A percentile compares a stretch with the other conserved stretches of the same genome.
These are phyloP conservation scores for Dryadomyces quercus-mongolicae DNA, from an alignment of 2,329 filamentous ascomycete genomes.

Conservation along the genomic window DNA sequence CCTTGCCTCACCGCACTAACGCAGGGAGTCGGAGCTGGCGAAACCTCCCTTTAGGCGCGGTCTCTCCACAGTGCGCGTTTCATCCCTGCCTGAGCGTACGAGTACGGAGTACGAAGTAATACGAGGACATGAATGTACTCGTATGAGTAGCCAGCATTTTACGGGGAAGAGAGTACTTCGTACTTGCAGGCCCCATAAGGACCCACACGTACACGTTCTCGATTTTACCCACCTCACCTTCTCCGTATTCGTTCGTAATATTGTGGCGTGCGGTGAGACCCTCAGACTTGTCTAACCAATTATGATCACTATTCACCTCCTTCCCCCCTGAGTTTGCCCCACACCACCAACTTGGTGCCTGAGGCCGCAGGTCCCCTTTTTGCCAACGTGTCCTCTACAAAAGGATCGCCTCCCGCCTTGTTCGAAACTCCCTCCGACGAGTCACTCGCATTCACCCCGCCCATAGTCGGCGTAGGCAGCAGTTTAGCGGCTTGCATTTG, in stretches of 20 bases:
- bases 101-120: not conserved
- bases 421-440: not conserved
- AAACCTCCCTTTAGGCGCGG: not conserved
- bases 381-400: conserved; percentile 15
- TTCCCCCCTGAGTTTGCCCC: not conserved
- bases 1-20: not conserved
- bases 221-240: not conserved
- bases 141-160: too few relatives aligned
- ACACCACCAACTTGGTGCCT: conserved; percentile 2
- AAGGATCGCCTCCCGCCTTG: conserved; percentile 6
- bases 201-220: too few relatives aligned
- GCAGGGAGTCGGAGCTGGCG: conserved; percentile 1
- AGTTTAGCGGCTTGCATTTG: not conserved
- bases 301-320: not conserved
- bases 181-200: too few relatives aligned
- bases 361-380: conserved; percentile 7
- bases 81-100: not conserved
- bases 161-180: too few relatives aligned
- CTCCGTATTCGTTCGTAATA: not conserved
- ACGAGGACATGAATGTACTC: too few relatives aligned
- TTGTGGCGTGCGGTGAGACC: not conserved
- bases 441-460: conserved; percentile 2
- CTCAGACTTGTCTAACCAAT: conserved; percentile 2
- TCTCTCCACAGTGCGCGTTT: not conserved
- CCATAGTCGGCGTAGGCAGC: conserved; percentile 8